Evolutionary conservation across 1,139 yeast genomes (phyloP), one percentile per base, ranked within the genome.

Genomic region (Meyerozyma elateridarum): DNA sequence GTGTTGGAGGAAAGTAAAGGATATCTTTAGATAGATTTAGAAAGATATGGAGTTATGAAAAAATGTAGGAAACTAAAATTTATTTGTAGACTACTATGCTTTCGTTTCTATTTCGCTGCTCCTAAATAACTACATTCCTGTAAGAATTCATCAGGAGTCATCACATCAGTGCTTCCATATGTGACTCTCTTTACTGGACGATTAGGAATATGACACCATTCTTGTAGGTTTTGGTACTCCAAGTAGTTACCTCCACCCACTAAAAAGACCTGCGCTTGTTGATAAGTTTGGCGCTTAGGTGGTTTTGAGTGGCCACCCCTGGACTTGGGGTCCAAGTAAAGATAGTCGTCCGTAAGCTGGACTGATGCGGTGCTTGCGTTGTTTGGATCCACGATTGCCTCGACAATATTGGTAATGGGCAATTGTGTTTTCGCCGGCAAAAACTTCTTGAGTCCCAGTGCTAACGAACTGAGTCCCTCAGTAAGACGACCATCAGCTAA

Each of bases 221-320:
- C 96, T 56, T 85, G 95, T 47, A 91, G 70, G 51, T 89, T 89
- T 42, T 89, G 94, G 53, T 91, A 91, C 59, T 91, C 99, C 43
- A 85, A 64, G 52, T 88, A 91, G 56, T 85, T 89, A 30, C 97
- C 98, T 20, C 98, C 98, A 14, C 98, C 99, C 37, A 93, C 89
- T 31, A 88, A 85, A 55, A 91, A 93, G 12, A 91, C 95, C 35
- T 85, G 64, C 3, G 95, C 78, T 44, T 87, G 93, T 40, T 76
- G 78, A 53, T 85, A 87, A 9, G 80, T 65, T 48, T 82, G 88
- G 52, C 95, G 77, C 54, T 80, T 83, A 22, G 97, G 96, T 25
- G 89, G 93, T 46, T 84, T 79, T 6, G 95, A 76, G 46, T 83
- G 89, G 2, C 95, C 82, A 4, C 97, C 97, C 44, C 97, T 74